Base-by-base conservation (phyloP, 2,329 filamentous ascomycete species). In the Exophiala sp. region DNA sequence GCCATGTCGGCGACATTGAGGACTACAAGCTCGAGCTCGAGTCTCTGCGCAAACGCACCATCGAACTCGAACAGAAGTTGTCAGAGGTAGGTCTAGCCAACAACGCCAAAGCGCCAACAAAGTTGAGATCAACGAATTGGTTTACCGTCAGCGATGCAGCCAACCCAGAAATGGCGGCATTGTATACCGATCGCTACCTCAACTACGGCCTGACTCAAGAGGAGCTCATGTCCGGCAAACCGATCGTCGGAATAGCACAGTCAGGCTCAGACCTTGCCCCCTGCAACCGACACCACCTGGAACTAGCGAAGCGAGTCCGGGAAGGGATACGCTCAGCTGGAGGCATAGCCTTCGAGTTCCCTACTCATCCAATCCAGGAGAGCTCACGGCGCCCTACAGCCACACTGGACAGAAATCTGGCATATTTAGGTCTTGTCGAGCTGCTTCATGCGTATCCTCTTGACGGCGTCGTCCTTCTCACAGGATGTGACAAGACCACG, bases 401-500 rank as follows among this genome's bases (percentile, higher is more conserved):
- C 1, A 74, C 73, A 11, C 66, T 79, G 41, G 77, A 79, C 63
- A 69, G 77, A 7, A 79, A 79, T 57, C 63, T 79, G 48, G 70
- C 74, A 1, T 78, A 78, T 63, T 64, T 79, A 20, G 66, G 70
- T 9, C 65, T 79, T 29, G 76, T 78, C 14, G 77, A 79, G 63
- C 63, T 79, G 14, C 65, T 79, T 36, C 69, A 72, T 52, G 74
- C 71, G 0, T 78, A 79, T 65, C 74, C 74, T 3, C 65, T 79
- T 45, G 77, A 79, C 60, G 77, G 76, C 18, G 72, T 79, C 18
- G 76, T 79, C 12, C 64, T 79, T 21, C 67, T 79, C 46, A 79
- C 77, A 0, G 77, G 77, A 7, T 79, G 77, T 65, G 77, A 79
- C 58, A 79, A 79, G 70, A 79, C 76, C 4, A 78, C 76, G 0